Conservation (phyloP, 805 yeast genomes). For the Pichia eremophila region DNA sequence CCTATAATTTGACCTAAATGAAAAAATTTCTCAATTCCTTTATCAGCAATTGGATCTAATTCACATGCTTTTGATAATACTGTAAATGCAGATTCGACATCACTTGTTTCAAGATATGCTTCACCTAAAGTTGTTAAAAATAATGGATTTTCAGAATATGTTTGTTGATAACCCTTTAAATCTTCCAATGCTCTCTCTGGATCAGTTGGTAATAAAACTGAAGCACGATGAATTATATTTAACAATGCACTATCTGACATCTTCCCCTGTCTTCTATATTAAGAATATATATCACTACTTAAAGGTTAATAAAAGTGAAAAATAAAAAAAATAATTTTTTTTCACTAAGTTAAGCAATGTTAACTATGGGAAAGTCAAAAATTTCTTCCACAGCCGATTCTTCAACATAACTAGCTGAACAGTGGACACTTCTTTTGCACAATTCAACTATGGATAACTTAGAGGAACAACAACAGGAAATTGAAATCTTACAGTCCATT, state of each 20-base stretch:
- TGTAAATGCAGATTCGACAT: slow-evolving; percentile 69
- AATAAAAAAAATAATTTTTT: no score
- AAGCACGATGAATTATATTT: slow-evolving; percentile 28
- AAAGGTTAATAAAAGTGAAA: no score
- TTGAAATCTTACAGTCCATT: slow-evolving; percentile 82
- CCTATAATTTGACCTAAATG: slow-evolving; percentile 89
- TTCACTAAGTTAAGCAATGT: no score
- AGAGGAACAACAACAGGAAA: slow-evolving; percentile 84
- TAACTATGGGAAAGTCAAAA: no score
- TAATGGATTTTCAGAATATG: slow-evolving; percentile 33
- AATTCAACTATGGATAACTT: slow-evolving; percentile 20
- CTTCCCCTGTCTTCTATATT: no score
- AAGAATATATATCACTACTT: no score
- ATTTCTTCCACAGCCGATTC: no score
- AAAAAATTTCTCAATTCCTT: slow-evolving; percentile 75
- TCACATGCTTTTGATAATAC: slow-evolving; percentile 51
- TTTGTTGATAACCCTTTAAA: slow-evolving; percentile 30
- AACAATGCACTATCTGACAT: slow-evolving; percentile 7
- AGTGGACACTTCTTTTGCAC: no score
- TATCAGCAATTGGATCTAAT: slow-evolving; percentile 54
- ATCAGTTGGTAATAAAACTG: slow-evolving; percentile 33
- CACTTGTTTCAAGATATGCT: slow-evolving; percentile 67
- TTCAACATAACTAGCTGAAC: neutral
- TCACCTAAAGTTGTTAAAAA: slow-evolving; percentile 61
- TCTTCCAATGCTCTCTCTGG: slow-evolving; percentile 45